Conservation (phyloP, 2,329 filamentous ascomycete species). For the Curvularia hawaiiensis region DNA sequence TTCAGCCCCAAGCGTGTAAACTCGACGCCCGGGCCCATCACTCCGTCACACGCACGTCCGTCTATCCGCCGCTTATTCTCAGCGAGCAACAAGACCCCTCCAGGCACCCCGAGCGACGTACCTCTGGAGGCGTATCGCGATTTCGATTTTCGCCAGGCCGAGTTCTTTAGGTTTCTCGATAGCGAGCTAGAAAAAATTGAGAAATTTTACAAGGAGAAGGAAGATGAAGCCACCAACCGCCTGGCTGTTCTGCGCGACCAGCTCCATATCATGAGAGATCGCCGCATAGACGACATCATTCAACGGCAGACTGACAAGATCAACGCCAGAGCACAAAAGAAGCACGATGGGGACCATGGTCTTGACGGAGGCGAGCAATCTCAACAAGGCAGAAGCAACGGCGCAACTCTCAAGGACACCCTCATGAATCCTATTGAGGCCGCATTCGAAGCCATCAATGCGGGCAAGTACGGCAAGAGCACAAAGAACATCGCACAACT, state of each 20-base stretch:
- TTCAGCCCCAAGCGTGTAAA: slow-evolving; percentile 51
- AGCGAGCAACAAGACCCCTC: slow-evolving; percentile 46
- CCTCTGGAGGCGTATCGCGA: slow-evolving; percentile 64
- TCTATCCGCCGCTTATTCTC: slow-evolving; percentile 50
- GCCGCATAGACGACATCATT: slow-evolving; percentile 74
- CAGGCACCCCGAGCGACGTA: slow-evolving; percentile 52
- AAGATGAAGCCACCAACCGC: slow-evolving; percentile 79
- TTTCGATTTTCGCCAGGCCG: slow-evolving; percentile 74
- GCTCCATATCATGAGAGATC: slow-evolving; percentile 89
- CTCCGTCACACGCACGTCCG: slow-evolving; percentile 38
- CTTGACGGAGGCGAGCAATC: slow-evolving; percentile 29
- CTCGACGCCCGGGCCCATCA: slow-evolving; percentile 41
- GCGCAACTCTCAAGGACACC: slow-evolving; percentile 21
- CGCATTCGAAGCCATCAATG: slow-evolving; percentile 48
- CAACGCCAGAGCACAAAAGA: slow-evolving; percentile 31
- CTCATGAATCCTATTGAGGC: slow-evolving; percentile 49
- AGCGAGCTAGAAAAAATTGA: slow-evolving; percentile 90
- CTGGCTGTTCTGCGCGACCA: slow-evolving; percentile 77
- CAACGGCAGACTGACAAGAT: slow-evolving; percentile 49
- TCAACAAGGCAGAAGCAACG: slow-evolving; percentile 19
- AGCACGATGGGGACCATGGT: slow-evolving; percentile 22
- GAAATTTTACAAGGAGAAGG: slow-evolving; percentile 84
- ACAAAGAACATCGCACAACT: slow-evolving; percentile 52
- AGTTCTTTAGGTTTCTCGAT: slow-evolving; percentile 88
- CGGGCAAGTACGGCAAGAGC: slow-evolving; percentile 61